These are phyloP conservation scores for Boletus barrowsii DNA, from an alignment of 768 basidiomycete genomes.

Conservation along the genomic window DNA sequence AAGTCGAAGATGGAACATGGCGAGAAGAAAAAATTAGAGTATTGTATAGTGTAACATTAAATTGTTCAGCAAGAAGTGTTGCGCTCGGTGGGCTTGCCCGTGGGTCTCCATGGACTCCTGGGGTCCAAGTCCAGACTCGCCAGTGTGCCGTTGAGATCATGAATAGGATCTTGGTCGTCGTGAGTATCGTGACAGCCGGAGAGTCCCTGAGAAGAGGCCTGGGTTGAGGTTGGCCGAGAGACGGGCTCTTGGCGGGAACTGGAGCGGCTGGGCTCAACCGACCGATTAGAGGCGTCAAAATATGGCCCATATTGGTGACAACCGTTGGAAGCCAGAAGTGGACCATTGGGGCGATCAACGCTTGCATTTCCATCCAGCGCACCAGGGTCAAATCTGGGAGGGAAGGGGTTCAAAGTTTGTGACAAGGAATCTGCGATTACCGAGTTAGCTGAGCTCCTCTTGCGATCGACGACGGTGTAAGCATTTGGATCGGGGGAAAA, in stretches of 20 bases:
- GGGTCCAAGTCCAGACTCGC: slow-evolving; percentile 69
- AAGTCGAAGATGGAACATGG: slow-evolving; percentile 15
- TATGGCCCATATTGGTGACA: slow-evolving; percentile 45
- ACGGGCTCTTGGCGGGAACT: slow-evolving; percentile 47
- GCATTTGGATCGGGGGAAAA: slow-evolving; percentile 76
- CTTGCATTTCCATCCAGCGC: slow-evolving; percentile 36
- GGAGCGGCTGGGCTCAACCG: slow-evolving; percentile 40
- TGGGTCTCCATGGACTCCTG: slow-evolving; percentile 31
- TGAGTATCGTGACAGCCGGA: slow-evolving; percentile 21
- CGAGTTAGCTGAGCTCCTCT: slow-evolving; percentile 36
- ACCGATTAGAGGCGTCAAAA: slow-evolving; percentile 40
- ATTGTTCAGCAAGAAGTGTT: slow-evolving; percentile 18
- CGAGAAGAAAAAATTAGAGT: slow-evolving; percentile 11
- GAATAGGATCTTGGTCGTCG: slow-evolving; percentile 52
- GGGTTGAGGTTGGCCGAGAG: slow-evolving; percentile 54
- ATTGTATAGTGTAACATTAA: slow-evolving; percentile 3
- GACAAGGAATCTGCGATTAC: slow-evolving; percentile 42
- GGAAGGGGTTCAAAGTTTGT: slow-evolving; percentile 48
- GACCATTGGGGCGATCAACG: slow-evolving; percentile 40
- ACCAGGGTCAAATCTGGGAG: slow-evolving; percentile 45
- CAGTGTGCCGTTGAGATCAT: slow-evolving; percentile 73
- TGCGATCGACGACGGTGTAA: slow-evolving; percentile 34
- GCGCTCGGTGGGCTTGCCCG: slow-evolving; percentile 13
- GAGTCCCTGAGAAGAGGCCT: slow-evolving; percentile 29
- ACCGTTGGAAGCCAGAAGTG: slow-evolving; percentile 42